Percentiles rank a stretch among this genome's conserved stretches.
phyloP scores from a whole-genome alignment of 352 stramenopile species.

The Pythium dissimile region DNA sequence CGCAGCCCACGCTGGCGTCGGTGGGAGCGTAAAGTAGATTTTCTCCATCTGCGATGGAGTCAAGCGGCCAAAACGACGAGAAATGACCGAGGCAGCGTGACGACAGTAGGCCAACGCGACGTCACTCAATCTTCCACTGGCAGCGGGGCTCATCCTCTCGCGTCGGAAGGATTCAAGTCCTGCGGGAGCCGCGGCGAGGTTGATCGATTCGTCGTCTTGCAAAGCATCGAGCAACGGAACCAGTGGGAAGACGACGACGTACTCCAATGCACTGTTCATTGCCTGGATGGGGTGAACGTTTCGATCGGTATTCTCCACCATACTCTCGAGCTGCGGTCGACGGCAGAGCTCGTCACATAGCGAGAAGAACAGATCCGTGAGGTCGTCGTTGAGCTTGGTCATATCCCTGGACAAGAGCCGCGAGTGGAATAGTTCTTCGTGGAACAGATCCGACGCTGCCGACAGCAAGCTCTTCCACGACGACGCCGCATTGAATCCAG shows the following conservation, averaged over 20 bases:
- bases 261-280: not conserved
- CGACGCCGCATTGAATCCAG: not conserved
- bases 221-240: conserved; percentile 29
- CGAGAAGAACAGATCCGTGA: conserved; percentile 8
- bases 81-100: not conserved
- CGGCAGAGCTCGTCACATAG: conserved; percentile 25
- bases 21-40: not conserved
- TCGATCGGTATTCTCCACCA: conserved; percentile 12
- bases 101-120: not conserved
- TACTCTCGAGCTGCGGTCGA: conserved; percentile 16
- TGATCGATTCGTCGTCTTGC: conserved; percentile 23
- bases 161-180: not conserved
- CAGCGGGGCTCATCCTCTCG: not conserved
- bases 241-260: conserved; percentile 23
- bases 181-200: not conserved
- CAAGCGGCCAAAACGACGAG: not conserved
- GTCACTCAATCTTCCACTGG: too few relatives aligned
- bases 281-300: not conserved
- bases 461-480: not conserved
- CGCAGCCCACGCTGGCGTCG: not conserved
- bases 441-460: conserved; percentile 8
- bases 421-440: conserved; percentile 25
- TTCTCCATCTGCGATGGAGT: not conserved
- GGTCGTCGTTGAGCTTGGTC: conserved; percentile 26
- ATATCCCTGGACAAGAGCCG: conserved; percentile 29